Conservation (phyloP, 2,329 filamentous ascomycete species). For the Colletotrichum tropicale region DNA sequence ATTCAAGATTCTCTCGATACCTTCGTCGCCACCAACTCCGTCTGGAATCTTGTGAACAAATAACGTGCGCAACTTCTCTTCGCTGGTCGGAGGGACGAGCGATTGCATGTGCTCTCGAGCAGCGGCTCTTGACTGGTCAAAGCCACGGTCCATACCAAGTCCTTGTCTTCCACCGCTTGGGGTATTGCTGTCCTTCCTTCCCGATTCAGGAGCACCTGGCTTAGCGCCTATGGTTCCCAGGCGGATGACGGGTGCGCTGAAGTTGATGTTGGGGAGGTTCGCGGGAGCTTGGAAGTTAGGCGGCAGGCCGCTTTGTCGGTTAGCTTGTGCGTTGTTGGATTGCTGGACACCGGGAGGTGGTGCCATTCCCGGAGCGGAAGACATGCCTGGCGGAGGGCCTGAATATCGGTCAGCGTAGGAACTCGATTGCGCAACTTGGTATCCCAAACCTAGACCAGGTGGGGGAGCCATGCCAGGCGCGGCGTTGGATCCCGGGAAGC, state of each 20-base stretch:
- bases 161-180: slow-evolving; percentile 48
- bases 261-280: slow-evolving; percentile 97
- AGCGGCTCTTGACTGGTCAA: slow-evolving; percentile 71
- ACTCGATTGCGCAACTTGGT: not conserved
- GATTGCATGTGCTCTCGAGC: slow-evolving; percentile 73
- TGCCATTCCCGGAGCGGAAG: slow-evolving; percentile 79
- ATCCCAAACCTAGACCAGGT: slow-evolving; percentile 77
- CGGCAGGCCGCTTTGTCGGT: slow-evolving; percentile 80
- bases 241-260: slow-evolving; percentile 94
- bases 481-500: slow-evolving; percentile 65
- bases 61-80: slow-evolving; percentile 90
- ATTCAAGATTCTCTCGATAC: slow-evolving; percentile 77
- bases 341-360: slow-evolving; percentile 80
- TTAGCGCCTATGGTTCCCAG: slow-evolving; percentile 81
- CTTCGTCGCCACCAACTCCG: slow-evolving; percentile 76
- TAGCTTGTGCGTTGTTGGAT: slow-evolving; percentile 74
- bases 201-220: slow-evolving; percentile 45
- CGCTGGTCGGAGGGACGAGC: slow-evolving; percentile 80
- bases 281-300: slow-evolving; percentile 85
- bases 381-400: slow-evolving; percentile 83
- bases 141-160: slow-evolving; percentile 66
- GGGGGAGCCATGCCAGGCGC: slow-evolving; percentile 76
- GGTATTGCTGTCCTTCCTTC: slow-evolving; percentile 47
- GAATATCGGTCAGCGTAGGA: slow-evolving; percentile 20
- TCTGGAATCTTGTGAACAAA: slow-evolving; percentile 88